phyloP scores from a whole-genome alignment of 805 yeast species.

The Dipodascus geniculatus region DNA sequence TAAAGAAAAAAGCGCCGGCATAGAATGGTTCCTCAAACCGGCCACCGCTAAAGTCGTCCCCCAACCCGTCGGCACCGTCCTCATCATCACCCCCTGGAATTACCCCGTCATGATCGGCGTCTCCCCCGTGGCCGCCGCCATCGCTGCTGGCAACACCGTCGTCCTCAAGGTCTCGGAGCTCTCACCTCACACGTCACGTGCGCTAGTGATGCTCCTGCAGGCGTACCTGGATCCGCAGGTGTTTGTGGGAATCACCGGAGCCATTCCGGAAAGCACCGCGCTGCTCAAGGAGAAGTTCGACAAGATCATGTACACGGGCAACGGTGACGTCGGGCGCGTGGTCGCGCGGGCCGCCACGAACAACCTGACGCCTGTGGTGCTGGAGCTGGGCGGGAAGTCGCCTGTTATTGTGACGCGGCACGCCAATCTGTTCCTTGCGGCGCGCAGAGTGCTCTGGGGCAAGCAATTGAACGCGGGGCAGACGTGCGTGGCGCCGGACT shows the following conservation, averaged over 20 bases:
- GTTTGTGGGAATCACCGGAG: slow-evolving; percentile 1
- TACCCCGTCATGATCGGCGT: slow-evolving; percentile 59
- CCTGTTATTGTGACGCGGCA: slow-evolving; percentile 52
- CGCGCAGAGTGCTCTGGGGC: slow-evolving; percentile 52
- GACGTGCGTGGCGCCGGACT: slow-evolving; percentile 67
- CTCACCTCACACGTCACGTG: slow-evolving; percentile 47
- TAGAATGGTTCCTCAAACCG: slow-evolving; percentile 11
- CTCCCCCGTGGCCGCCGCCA: slow-evolving; percentile 62
- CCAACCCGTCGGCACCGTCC: slow-evolving; percentile 46
- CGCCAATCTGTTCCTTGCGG: slow-evolving; percentile 31
- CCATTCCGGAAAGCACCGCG: background rate
- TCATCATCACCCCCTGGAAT: slow-evolving; percentile 71
- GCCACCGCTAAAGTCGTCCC: slow-evolving; percentile 20
- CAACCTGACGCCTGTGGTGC: slow-evolving; percentile 52
- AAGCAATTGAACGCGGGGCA: slow-evolving; percentile 62
- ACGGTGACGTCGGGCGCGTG: slow-evolving; percentile 50
- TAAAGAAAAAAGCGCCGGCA: slow-evolving; percentile 31
- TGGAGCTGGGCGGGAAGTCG: slow-evolving; percentile 74
- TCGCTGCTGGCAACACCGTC: slow-evolving; percentile 78
- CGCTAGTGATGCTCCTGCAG: slow-evolving; percentile 30
- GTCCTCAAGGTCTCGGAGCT: slow-evolving; percentile 67
- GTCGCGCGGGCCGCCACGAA: slow-evolving; percentile 60
- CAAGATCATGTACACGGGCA: slow-evolving; percentile 65
- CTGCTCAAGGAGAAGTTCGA: slow-evolving; percentile 32
- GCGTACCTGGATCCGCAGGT: slow-evolving; percentile 1